Conservation (phyloP, 306 rosid genomes). For the Gleditsia sinensis region DNA sequence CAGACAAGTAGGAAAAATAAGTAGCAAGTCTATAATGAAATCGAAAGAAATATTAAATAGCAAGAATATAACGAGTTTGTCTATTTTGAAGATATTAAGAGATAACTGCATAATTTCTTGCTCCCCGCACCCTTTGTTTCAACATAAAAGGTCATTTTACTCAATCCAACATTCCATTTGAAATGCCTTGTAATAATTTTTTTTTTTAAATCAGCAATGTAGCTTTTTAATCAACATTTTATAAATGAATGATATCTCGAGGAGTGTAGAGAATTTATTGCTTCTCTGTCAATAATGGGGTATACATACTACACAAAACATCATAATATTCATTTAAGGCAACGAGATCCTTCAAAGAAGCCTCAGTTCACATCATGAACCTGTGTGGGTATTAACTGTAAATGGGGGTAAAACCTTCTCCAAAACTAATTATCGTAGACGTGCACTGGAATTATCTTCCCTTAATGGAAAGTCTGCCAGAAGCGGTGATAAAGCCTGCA, state of each 20-base stretch:
- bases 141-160: not conserved
- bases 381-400: not conserved
- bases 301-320: not conserved
- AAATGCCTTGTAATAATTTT: not conserved
- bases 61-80: too few relatives aligned
- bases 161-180: too few relatives aligned
- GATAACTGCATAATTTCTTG: not conserved
- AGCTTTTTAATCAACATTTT: not conserved
- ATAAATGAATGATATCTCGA: not conserved
- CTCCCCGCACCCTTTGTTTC: too few relatives aligned
- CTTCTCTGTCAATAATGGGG: too few relatives aligned
- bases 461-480: too few relatives aligned
- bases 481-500: too few relatives aligned
- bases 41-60: too few relatives aligned
- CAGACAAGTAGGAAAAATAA: too few relatives aligned
- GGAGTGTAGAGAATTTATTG: too few relatives aligned
- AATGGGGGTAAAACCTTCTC: not conserved
- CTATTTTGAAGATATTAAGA: too few relatives aligned
- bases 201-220: not conserved
- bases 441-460: too few relatives aligned
- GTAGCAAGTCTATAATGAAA: not conserved
- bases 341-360: constrained; percentile 8
- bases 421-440: constrained; percentile 64
- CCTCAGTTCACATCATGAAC: not conserved
- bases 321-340: not conserved